A percentile compares a stretch with the other conserved stretches of the same genome.
These are phyloP conservation scores for Phaeodactylum tricornutum DNA, from an alignment of 108 stramenopile genomes.

Conservation along the genomic window DNA sequence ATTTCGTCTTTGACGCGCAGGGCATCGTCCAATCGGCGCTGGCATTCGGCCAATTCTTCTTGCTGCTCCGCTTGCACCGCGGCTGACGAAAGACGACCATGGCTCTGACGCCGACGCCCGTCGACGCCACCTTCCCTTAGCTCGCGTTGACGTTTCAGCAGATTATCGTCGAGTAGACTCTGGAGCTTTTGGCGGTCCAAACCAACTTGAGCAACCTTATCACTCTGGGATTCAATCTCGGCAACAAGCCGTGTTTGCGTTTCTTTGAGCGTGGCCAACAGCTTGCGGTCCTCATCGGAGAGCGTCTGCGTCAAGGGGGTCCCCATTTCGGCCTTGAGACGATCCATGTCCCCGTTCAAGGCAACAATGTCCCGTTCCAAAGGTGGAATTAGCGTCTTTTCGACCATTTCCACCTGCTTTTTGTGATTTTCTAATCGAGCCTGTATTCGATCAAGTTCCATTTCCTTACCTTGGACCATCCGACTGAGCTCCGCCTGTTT, in stretches of 20 bases:
- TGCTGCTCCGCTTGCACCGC: constrained; percentile 33
- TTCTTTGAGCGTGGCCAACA: constrained; percentile 41
- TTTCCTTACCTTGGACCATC: constrained; percentile 44
- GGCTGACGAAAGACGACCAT: constrained; percentile 14
- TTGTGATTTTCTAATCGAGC: constrained; percentile 31
- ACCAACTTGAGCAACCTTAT: constrained; percentile 50
- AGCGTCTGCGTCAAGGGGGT: constrained; percentile 57
- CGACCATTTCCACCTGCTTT: constrained; percentile 59
- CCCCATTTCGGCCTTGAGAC: constrained; percentile 79
- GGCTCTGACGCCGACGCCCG: constrained; percentile 15
- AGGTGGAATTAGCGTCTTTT: constrained; percentile 50
- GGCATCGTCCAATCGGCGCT: constrained; percentile 56
- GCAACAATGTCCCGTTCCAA: constrained; percentile 53
- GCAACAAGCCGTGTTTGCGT: constrained; percentile 30
- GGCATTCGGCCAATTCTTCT: constrained; percentile 45
- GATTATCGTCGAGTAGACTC: constrained; percentile 73
- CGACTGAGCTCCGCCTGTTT: constrained; percentile 61
- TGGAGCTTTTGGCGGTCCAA: constrained; percentile 53
- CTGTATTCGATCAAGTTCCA: constrained; percentile 28
- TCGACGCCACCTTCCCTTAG: constrained; percentile 36
- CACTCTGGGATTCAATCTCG: constrained; percentile 53
- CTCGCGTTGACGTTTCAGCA: constrained; percentile 70
- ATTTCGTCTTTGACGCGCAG: constrained; percentile 41
- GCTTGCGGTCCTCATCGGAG: constrained; percentile 51
- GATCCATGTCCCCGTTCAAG: constrained; percentile 54